Evolutionary conservation across 2,329 filamentous ascomycete species (phyloP).

Genomic region (Colletotrichum acutatum): DNA sequence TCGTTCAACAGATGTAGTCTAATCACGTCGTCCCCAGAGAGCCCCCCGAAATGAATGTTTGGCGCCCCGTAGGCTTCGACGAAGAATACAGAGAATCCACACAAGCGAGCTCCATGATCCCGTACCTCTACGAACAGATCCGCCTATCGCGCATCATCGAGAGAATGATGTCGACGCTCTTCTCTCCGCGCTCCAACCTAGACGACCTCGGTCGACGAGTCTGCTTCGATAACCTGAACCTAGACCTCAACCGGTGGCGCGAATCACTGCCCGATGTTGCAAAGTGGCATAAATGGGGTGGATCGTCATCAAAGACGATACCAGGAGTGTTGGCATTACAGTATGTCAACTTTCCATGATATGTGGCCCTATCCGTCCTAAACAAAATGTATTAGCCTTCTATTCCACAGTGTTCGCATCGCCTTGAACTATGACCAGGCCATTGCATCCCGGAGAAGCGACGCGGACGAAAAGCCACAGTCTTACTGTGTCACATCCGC

Average conservation of each 20-base stretch:
- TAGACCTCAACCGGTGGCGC: constrained; percentile 38
- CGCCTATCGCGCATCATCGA: constrained; percentile 38
- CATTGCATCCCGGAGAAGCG: background rate
- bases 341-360: constrained; percentile 22
- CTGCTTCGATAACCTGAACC: constrained; percentile 36
- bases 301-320: constrained; percentile 27
- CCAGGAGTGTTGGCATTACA: constrained; percentile 37
- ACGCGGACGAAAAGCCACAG: constrained; percentile 9
- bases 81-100: background rate
- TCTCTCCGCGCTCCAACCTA: constrained; percentile 6
- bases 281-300: constrained; percentile 39
- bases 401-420: constrained; percentile 41
- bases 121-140: constrained; percentile 38
- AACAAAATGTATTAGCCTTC: background rate
- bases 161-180: constrained; percentile 37
- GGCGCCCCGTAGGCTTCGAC: constrained; percentile 40
- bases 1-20: too few species aligned
- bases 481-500: constrained; percentile 38
- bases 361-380: too few species aligned
- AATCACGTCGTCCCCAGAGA: constrained; percentile 9
- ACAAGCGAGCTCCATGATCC: constrained; percentile 30
- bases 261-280: constrained; percentile 35
- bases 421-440: constrained; percentile 40
- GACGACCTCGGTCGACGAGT: constrained; percentile 16
- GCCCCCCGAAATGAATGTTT: constrained; percentile 37